Percentiles rank a stretch among this genome's conserved stretches.
Evolutionary conservation across 2,329 filamentous ascomycete genomes (phyloP).

Genomic region (Phoma sp.): DNA sequence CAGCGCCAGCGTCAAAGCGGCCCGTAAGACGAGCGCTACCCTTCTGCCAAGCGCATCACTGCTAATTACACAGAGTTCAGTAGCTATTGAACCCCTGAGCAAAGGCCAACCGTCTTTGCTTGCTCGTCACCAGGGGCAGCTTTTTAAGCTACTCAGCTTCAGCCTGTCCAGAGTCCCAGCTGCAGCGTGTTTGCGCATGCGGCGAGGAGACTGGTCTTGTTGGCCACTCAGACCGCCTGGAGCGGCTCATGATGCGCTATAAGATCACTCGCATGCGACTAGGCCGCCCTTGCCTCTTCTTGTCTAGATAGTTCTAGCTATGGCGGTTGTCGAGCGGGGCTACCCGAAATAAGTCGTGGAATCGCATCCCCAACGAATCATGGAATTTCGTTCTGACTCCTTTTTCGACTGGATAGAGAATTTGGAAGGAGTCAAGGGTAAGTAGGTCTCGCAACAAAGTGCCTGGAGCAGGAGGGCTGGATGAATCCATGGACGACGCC

Average conservation of each 20-base stretch:
- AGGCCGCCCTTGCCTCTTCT: slow-evolving; percentile 19
- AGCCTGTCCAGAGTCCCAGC: neutral
- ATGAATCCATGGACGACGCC: neutral
- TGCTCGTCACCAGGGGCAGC: neutral
- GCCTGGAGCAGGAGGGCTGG: neutral
- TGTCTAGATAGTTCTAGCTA: slow-evolving; percentile 11
- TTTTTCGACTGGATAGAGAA: slow-evolving; percentile 7
- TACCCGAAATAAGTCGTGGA: slow-evolving; percentile 25
- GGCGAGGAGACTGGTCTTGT: neutral
- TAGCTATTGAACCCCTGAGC: slow-evolving; percentile 3
- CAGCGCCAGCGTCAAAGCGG: slow-evolving; percentile 16
- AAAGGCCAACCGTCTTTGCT: neutral
- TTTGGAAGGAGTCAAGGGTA: neutral
- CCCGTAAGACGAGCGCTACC: slow-evolving; percentile 8
- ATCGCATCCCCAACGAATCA: slow-evolving; percentile 19
- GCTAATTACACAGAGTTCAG: neutral
- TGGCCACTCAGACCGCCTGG: slow-evolving; percentile 18
- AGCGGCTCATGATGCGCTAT: slow-evolving; percentile 19
- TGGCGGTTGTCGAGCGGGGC: slow-evolving; percentile 30
- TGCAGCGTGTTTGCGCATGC: neutral
- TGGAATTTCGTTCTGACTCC: neutral
- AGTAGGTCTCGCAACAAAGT: neutral
- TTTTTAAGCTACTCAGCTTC: neutral
- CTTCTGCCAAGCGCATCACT: slow-evolving; percentile 3
- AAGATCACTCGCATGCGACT: slow-evolving; percentile 30